These are phyloP conservation scores for Pelargonium nanum DNA, from an alignment of 345 rosid genomes.

Conservation along the genomic window DNA sequence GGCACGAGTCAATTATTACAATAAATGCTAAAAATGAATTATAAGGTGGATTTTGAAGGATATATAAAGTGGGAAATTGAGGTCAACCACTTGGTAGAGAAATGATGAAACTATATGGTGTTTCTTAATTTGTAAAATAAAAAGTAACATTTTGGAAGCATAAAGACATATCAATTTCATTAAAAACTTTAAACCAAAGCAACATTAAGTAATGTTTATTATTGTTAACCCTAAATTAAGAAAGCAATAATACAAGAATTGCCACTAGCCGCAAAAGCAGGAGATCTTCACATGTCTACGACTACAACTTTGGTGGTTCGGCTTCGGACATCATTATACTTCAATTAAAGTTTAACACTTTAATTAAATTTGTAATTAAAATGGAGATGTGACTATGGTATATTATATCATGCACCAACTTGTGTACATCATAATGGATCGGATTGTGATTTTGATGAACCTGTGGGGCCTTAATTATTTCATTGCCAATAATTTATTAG, in stretches of 20 bases:
- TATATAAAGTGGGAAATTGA: background rate
- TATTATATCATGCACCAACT: slow-evolving; percentile 7
- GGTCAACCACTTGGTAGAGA: background rate
- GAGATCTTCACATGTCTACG: slow-evolving; percentile 36
- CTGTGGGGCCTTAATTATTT: no score
- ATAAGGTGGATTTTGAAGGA: background rate
- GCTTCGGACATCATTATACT: slow-evolving; percentile 29
- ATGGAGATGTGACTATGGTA: slow-evolving; percentile 2
- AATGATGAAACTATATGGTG: background rate
- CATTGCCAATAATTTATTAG: no score
- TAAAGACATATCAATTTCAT: background rate
- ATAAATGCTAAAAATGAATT: background rate
- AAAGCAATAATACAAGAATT: slow-evolving; percentile 2
- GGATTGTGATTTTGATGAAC: slow-evolving; percentile 24
- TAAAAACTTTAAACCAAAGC: background rate
- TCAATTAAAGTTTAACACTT: slow-evolving; percentile 23
- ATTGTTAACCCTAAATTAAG: slow-evolving; percentile 5
- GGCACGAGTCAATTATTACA: no score
- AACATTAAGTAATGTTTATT: background rate
- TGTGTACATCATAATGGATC: slow-evolving; percentile 14
- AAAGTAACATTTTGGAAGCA: background rate
- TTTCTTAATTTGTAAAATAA: no score
- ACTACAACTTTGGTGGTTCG: slow-evolving; percentile 17
- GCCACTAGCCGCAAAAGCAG: slow-evolving; percentile 48
- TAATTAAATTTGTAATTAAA: slow-evolving; percentile 7